Base-by-base conservation (phyloP, 2,329 filamentous ascomycete species). In the Neocatenulostroma microsporum region DNA sequence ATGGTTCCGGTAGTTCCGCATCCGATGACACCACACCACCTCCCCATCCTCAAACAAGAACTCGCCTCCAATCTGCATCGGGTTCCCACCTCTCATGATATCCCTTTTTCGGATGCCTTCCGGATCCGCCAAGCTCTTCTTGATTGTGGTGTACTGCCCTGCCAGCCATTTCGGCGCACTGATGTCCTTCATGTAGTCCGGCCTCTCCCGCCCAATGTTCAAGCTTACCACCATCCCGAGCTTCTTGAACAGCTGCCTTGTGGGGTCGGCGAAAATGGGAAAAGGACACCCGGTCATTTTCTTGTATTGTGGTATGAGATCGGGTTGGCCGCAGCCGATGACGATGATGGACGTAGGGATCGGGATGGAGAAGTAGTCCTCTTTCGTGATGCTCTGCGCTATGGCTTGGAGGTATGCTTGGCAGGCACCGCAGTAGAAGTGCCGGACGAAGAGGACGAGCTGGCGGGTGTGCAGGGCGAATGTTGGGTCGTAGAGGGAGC, bases 401-500 rank as follows among this genome's bases (percentile, higher is more conserved):
- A 62, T 34, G 15, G 55, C 53, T 40, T 56, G 47, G 21, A 62
- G 49, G 42, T 62, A 62, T 6, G 56, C 54, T 43, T 62, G 58
- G 44, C 60, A 62, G 14, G 57, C 59, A 26, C 61, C 60, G 46
- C 61, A 64, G 54, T 62, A 64, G 50, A 63, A 64, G 41, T 64
- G 61, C 19, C 61, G 56, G 23, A 64, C 51, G 48, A 64, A 64
- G 33, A 64, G 50, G 21, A 64, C 48, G 9, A 64, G 49, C 30
- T 63, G 61, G 8, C 61, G 51, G 36, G 57, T 48, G 30, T 62
- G 58, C 12, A 56, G 52, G 2, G 54, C 50, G 13, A 46, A 49
- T 30, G 58, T 65, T 3, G 74, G 73, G 21, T 66, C 69, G 55
- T 79, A 80, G 19, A 84, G 61, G 48, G 71, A 76, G 58, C 73